Evolutionary conservation across 768 basidiomycete genomes (phyloP).

Genomic region (Sporobolomyces pararoseus): DNA sequence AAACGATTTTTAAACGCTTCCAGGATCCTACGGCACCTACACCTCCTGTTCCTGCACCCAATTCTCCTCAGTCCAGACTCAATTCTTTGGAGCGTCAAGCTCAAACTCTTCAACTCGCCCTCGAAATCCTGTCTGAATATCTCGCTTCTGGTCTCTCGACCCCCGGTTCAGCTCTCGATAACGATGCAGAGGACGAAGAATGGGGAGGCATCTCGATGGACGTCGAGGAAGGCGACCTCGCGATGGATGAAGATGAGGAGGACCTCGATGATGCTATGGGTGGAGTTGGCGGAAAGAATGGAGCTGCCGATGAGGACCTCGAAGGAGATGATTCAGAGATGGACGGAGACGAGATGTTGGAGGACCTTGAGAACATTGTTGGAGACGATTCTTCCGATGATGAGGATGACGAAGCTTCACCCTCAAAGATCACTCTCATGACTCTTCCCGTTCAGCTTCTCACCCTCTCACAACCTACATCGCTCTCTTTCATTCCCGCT

Average conservation of each 20-base stretch:
- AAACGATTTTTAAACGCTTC: too few species aligned
- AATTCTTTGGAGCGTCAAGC: constrained; percentile 49
- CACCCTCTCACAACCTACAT: constrained; percentile 47
- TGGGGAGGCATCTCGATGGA: constrained; percentile 38
- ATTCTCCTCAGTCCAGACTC: constrained; percentile 31
- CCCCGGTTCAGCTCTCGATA: constrained; percentile 1
- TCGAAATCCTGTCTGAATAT: constrained; percentile 48
- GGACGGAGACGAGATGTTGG: constrained; percentile 46
- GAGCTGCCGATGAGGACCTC: constrained; percentile 1
- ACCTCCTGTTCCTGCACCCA: not conserved
- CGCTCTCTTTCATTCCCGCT: constrained; percentile 47
- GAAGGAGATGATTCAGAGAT: constrained; percentile 44
- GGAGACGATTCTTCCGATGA: constrained; percentile 39
- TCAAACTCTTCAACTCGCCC: constrained; percentile 49
- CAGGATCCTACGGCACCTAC: constrained; percentile 34
- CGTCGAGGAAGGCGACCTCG: constrained; percentile 28
- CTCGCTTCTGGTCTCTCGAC: constrained; percentile 33
- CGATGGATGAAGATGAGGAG: constrained; percentile 27
- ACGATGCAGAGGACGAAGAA: constrained; percentile 20
- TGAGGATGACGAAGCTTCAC: constrained; percentile 14
- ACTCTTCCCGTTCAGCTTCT: constrained; percentile 47
- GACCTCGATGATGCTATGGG: not conserved
- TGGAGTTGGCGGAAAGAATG: not conserved
- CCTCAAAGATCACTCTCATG: constrained; percentile 27
- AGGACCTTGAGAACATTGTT: constrained; percentile 39